Percentiles rank a stretch among this genome's conserved stretches.
These are phyloP conservation scores for Leccinum longicurvipes DNA, from an alignment of 768 basidiomycete species.

Conservation along the genomic window DNA sequence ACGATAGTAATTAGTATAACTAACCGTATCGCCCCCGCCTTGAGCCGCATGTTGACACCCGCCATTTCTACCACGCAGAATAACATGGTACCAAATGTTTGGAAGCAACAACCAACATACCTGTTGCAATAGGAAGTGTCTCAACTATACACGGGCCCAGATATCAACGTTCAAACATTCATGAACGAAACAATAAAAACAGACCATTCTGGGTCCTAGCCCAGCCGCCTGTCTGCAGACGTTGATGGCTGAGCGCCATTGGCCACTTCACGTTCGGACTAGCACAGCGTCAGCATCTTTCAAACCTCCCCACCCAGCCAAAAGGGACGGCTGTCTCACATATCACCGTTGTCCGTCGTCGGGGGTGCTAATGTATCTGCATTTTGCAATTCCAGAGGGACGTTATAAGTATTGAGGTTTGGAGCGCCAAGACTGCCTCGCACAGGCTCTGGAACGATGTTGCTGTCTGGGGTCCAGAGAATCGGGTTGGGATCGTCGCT, in stretches of 20 bases:
- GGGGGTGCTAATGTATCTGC: slow-evolving; percentile 57
- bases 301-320: not conserved
- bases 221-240: slow-evolving; percentile 58
- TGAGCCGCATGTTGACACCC: slow-evolving; percentile 37
- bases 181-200: slow-evolving; percentile 1
- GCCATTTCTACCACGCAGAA: slow-evolving; percentile 7
- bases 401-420: slow-evolving; percentile 55
- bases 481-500: slow-evolving; percentile 41
- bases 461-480: slow-evolving; percentile 32
- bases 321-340: slow-evolving; percentile 30
- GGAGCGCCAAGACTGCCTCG: slow-evolving; percentile 42
- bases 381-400: slow-evolving; percentile 51
- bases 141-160: slow-evolving; percentile 21
- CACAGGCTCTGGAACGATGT: slow-evolving; percentile 36
- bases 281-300: not conserved
- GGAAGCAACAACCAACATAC: slow-evolving; percentile 16
- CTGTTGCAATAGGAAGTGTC: slow-evolving; percentile 36
- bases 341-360: slow-evolving; percentile 51
- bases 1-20: not conserved
- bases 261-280: slow-evolving; percentile 56
- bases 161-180: not conserved
- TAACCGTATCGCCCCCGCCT: slow-evolving; percentile 38
- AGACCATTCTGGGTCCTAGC: slow-evolving; percentile 53
- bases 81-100: not conserved
- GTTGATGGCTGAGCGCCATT: slow-evolving; percentile 53